These are phyloP conservation scores for Tetragonia tetragonoides DNA, from an alignment of 148 eudicot species.

Conservation along the genomic window DNA sequence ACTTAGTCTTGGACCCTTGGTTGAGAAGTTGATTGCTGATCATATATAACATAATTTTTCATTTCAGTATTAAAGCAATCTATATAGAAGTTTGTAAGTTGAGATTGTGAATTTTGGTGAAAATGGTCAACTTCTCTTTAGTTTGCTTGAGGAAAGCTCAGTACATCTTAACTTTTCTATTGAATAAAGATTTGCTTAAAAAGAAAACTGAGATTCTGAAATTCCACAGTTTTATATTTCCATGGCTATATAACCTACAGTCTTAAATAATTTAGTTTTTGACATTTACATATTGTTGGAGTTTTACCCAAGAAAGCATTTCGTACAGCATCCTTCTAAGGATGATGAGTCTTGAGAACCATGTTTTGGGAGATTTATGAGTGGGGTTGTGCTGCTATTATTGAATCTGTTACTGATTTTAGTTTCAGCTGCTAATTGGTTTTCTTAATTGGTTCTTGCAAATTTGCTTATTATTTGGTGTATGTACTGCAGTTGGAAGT, in stretches of 20 bases:
- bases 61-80: not conserved
- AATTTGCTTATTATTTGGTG: not conserved
- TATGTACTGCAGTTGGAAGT: slow-evolving; percentile 61
- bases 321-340: too few species aligned
- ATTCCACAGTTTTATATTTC: too few species aligned
- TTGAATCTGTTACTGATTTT: not conserved
- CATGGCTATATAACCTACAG: too few species aligned
- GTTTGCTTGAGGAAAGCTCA: not conserved
- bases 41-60: not conserved
- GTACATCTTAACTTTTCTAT: not conserved
- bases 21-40: not conserved
- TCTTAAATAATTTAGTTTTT: too few species aligned
- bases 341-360: too few species aligned
- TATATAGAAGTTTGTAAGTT: not conserved
- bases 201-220: too few species aligned
- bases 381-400: too few species aligned
- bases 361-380: too few species aligned
- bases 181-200: too few species aligned
- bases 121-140: not conserved
- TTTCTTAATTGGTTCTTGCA: not conserved
- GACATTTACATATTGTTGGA: too few species aligned
- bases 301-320: too few species aligned
- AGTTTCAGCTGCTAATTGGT: not conserved
- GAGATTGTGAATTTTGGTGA: not conserved
- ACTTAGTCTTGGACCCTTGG: not conserved